Evolutionary conservation across 305 asterid species (phyloP), one percentile per base, ranked within the genome.

Genomic region (Fraxinus baroniana): DNA sequence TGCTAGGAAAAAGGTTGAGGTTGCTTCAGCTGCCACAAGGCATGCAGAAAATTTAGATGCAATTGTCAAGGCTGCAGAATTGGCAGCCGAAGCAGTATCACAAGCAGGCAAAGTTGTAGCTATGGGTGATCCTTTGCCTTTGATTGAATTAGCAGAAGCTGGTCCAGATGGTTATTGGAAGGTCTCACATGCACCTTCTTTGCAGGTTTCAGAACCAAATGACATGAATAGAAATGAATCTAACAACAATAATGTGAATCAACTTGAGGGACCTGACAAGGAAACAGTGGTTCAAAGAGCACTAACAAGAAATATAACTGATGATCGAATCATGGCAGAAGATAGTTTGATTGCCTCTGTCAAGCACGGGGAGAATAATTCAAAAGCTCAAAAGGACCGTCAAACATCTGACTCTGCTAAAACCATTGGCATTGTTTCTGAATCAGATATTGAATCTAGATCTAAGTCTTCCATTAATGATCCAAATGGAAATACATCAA

Each of bases 31-130:
- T 89, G 98, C 98, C 78, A 87, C 99, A 33, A 93, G 88, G 86
- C 94, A 97, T 81, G 98, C 99, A 78, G 97, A 90, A 86, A 94
- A 92, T 88, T 91, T 94, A 84, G 98, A 93, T 82, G 95, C 98
- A 55, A 92, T 97, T 87, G 91, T 95, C 5, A 95, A 90, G 85
- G 98, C 99, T 55, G 98, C 99, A 24, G 98, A 94, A 90, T 89
- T 97, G 87, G 97, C 99, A 78, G 93, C 98, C 81, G 97, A 94
- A 86, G 99, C 99, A 8, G 97, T 97, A 78, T 90, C 97, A 78
- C 99, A 95, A 84, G 94, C 97, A 70, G 99, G 98, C 81, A 94
- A 90, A 88, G 89, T 95, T 92, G 98, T 92, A 33, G 87, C 97
- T 12, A 87, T 97, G 90, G 91, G 89, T 33, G 94, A 97, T 85